Conservation (phyloP, 148 eudicot genomes). For the Cornus florida region DNA sequence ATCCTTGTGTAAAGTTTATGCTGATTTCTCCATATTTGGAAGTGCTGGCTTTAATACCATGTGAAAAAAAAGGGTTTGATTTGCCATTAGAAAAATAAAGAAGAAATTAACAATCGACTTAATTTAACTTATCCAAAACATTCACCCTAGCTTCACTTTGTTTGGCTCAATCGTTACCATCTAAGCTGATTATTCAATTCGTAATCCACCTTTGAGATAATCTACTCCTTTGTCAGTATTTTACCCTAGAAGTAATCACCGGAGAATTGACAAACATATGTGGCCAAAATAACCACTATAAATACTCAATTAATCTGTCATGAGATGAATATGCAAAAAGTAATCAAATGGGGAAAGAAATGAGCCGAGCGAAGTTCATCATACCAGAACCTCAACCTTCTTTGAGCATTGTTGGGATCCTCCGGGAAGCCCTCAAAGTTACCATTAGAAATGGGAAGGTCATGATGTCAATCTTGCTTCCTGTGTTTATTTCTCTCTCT, state of each 20-base stretch:
- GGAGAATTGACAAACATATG: too few relatives aligned
- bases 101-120: too few relatives aligned
- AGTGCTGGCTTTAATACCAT: too few relatives aligned
- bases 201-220: neutral
- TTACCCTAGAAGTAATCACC: too few relatives aligned
- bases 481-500: conserved; percentile 6
- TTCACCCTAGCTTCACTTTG: neutral
- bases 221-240: too few relatives aligned
- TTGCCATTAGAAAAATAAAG: too few relatives aligned
- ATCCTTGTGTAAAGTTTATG: too few relatives aligned
- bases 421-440: conserved; percentile 1
- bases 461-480: neutral
- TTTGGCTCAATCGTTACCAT: neutral
- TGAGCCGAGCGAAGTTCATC: neutral
- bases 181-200: neutral
- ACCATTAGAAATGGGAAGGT: neutral
- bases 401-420: conserved; percentile 1
- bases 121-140: too few relatives aligned
- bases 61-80: too few relatives aligned
- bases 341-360: neutral
- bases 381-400: conserved; percentile 8
- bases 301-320: neutral
- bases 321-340: neutral
- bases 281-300: neutral
- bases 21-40: too few relatives aligned